These are phyloP conservation scores for Talaromyces sp. DNA, from an alignment of 2,329 filamentous ascomycete genomes.

Conservation along the genomic window DNA sequence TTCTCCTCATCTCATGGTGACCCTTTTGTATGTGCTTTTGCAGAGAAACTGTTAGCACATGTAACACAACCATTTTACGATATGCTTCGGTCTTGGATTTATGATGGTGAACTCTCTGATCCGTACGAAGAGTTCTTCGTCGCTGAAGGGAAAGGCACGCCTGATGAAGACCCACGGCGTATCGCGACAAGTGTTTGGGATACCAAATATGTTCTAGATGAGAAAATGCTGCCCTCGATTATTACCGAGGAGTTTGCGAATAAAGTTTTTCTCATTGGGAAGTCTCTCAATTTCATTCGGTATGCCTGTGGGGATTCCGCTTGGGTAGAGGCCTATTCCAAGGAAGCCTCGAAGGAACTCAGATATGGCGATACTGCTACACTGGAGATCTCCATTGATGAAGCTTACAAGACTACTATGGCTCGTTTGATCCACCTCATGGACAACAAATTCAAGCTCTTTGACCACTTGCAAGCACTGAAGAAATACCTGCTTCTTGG, in stretches of 20 bases:
- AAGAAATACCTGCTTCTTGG: slow-evolving; percentile 95
- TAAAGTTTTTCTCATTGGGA: slow-evolving; percentile 96
- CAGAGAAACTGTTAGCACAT: slow-evolving; percentile 81
- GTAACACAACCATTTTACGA: slow-evolving; percentile 96
- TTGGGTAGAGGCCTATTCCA: slow-evolving; percentile 96
- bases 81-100: slow-evolving; percentile 95
- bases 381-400: slow-evolving; percentile 89
- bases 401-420: slow-evolving; percentile 98
- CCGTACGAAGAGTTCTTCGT: slow-evolving; percentile 97
- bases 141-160: slow-evolving; percentile 60
- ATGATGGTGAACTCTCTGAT: slow-evolving; percentile 96
- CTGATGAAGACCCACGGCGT: slow-evolving; percentile 42
- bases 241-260: slow-evolving; percentile 92
- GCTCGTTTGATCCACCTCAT: slow-evolving; percentile 89
- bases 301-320: slow-evolving; percentile 91
- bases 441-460: slow-evolving; percentile 92
- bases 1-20: slow-evolving; percentile 95
- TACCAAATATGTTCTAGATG: slow-evolving; percentile 88
- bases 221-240: slow-evolving; percentile 87
- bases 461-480: slow-evolving; percentile 85
- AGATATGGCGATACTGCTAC: slow-evolving; percentile 91
- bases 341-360: slow-evolving; percentile 86
- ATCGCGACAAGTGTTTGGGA: slow-evolving; percentile 91
- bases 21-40: slow-evolving; percentile 90
- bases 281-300: slow-evolving; percentile 96